These are phyloP conservation scores for Neobulgaria alba DNA, from an alignment of 2,329 filamentous ascomycete species.

Conservation along the genomic window DNA sequence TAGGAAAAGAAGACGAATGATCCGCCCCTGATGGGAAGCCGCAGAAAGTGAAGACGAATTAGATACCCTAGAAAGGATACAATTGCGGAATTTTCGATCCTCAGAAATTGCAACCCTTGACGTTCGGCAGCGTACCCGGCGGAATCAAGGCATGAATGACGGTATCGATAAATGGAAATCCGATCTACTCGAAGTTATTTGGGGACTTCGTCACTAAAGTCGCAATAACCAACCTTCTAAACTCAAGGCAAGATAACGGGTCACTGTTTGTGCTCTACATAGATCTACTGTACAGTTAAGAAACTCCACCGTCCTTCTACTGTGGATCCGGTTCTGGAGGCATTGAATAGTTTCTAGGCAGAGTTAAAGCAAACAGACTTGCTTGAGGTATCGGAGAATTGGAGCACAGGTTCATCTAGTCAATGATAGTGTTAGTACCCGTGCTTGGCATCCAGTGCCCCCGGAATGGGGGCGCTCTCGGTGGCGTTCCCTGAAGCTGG, in stretches of 20 bases:
- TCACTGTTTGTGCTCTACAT: background rate
- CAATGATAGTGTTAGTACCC: background rate
- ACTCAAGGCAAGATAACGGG: too few relatives aligned
- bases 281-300: background rate
- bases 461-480: constrained; percentile 2
- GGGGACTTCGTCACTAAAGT: too few relatives aligned
- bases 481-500: constrained; percentile 22
- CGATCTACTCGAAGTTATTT: background rate
- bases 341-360: background rate
- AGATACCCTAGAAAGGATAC: background rate
- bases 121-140: background rate
- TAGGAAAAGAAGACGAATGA: constrained; percentile 1
- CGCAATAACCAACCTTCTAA: too few relatives aligned
- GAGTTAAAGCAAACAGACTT: background rate
- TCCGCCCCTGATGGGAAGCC: background rate
- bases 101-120: background rate
- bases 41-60: background rate
- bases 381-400: background rate
- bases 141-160: background rate
- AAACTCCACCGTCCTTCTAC: background rate
- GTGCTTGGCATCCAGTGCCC: constrained; percentile 1
- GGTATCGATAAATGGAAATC: background rate
- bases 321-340: background rate
- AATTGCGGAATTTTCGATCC: background rate
- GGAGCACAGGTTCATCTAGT: constrained; percentile 1